phyloP scores from a whole-genome alignment of 2,329 filamentous ascomycete species.

The Pseudogymnoascus sp. region DNA sequence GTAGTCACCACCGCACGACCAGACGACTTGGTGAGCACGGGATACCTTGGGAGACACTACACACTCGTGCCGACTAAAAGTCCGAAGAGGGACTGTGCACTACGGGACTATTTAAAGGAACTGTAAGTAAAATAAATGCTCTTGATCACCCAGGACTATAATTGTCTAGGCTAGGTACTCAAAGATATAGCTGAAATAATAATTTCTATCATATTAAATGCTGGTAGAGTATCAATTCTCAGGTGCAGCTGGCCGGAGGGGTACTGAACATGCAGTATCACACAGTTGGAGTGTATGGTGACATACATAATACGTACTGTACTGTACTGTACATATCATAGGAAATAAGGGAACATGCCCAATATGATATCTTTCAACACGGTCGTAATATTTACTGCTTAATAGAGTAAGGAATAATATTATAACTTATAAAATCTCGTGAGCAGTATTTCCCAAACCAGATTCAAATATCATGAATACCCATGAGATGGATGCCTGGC shows the following conservation, averaged over 20 bases:
- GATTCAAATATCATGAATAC: not conserved
- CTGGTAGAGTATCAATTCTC: not conserved
- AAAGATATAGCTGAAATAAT: not conserved
- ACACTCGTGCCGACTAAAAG: not conserved
- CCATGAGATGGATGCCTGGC: not conserved
- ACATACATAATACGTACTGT: not conserved
- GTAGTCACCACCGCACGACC: not conserved
- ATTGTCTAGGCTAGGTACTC: not conserved
- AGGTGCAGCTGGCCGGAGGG: not conserved
- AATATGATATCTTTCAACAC: not conserved
- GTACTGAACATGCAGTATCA: not conserved
- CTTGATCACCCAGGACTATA: not conserved
- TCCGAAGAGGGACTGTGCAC: not conserved
- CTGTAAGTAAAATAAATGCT: not conserved
- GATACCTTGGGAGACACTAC: slow-evolving; percentile 7
- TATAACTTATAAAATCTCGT: not conserved
- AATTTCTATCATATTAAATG: not conserved
- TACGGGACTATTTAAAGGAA: not conserved
- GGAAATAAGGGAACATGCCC: not conserved
- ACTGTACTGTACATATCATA: not conserved
- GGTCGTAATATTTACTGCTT: not conserved
- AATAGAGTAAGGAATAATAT: not conserved
- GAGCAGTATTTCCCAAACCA: too few relatives aligned
- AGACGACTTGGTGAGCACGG: not conserved
- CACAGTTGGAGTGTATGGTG: not conserved